These are phyloP conservation scores for Botrytis aclada DNA, from an alignment of 2,329 filamentous ascomycete species.

Conservation along the genomic window DNA sequence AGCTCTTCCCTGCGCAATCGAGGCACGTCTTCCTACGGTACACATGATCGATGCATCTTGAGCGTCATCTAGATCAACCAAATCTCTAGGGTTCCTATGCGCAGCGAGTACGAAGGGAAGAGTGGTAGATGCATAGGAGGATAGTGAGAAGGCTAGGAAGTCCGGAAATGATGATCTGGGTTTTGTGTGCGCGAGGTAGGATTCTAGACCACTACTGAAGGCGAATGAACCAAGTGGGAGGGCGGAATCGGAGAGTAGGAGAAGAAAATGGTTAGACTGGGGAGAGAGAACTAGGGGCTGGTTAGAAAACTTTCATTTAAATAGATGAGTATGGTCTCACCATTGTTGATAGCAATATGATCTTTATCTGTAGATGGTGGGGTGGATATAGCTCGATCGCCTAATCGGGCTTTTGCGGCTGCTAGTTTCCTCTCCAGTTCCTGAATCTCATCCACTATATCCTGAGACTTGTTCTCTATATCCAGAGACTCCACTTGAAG, in stretches of 20 bases:
- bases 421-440: conserved; percentile 50
- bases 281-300: conserved; percentile 26
- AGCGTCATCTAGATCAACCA: conserved; percentile 66
- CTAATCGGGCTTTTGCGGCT: conserved; percentile 46
- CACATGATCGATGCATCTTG: conserved; percentile 75
- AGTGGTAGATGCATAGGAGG: conserved; percentile 67
- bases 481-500: conserved; percentile 15
- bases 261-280: conserved; percentile 58
- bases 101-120: conserved; percentile 73
- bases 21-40: conserved; percentile 74
- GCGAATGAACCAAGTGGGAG: conserved; percentile 83
- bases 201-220: conserved; percentile 80
- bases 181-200: conserved; percentile 68
- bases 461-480: conserved; percentile 19
- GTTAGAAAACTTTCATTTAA: conserved; percentile 16
- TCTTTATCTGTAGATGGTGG: conserved; percentile 25
- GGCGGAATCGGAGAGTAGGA: conserved; percentile 77
- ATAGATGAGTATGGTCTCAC: conserved; percentile 1
- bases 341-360: conserved; percentile 21
- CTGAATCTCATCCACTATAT: conserved; percentile 52
- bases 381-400: conserved; percentile 28
- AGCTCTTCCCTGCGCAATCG: conserved; percentile 71
- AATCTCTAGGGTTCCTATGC: conserved; percentile 51
- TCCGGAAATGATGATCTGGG: conserved; percentile 52
- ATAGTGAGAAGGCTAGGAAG: conserved; percentile 69